These are phyloP conservation scores for Mycena belliarum DNA, from an alignment of 768 basidiomycete genomes.

Conservation along the genomic window DNA sequence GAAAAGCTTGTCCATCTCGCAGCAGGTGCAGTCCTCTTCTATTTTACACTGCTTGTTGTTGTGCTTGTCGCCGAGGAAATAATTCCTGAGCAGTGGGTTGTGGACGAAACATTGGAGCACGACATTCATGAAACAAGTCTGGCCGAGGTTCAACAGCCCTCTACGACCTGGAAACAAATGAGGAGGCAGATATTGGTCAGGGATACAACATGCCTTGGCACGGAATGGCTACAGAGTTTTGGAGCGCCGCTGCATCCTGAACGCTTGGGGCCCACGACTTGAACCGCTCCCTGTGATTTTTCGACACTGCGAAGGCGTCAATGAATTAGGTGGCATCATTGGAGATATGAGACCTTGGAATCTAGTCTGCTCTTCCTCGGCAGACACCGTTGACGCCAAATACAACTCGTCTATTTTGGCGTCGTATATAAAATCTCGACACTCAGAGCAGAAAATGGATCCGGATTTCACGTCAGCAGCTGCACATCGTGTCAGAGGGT, in stretches of 20 bases:
- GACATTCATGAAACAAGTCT: constrained; percentile 93
- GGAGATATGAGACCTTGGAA: constrained; percentile 11
- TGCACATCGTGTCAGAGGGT: constrained; percentile 23
- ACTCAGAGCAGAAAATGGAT: constrained; percentile 53
- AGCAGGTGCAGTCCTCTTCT: constrained; percentile 74
- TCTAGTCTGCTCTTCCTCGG: constrained; percentile 16
- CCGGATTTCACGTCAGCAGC: constrained; percentile 60
- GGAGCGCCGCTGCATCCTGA: constrained; percentile 46
- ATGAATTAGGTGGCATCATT: neutral
- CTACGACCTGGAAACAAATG: constrained; percentile 56
- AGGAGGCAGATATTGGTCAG: neutral
- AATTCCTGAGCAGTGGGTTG: constrained; percentile 87
- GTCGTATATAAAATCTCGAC: constrained; percentile 58
- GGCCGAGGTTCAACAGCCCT: constrained; percentile 84
- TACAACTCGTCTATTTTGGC: constrained; percentile 35
- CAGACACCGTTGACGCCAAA: constrained; percentile 5
- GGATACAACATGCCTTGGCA: constrained; percentile 63
- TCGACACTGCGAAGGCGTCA: neutral
- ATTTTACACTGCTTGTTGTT: constrained; percentile 69
- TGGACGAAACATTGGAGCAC: constrained; percentile 87
- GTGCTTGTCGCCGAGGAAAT: constrained; percentile 90
- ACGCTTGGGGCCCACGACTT: constrained; percentile 48
- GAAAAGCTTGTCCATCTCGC: constrained; percentile 91
- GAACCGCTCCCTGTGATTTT: constrained; percentile 45
- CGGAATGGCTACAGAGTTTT: constrained; percentile 51